Evolutionary conservation across 805 yeast species (phyloP).

Genomic region (Wickerhamiella parazyma): DNA sequence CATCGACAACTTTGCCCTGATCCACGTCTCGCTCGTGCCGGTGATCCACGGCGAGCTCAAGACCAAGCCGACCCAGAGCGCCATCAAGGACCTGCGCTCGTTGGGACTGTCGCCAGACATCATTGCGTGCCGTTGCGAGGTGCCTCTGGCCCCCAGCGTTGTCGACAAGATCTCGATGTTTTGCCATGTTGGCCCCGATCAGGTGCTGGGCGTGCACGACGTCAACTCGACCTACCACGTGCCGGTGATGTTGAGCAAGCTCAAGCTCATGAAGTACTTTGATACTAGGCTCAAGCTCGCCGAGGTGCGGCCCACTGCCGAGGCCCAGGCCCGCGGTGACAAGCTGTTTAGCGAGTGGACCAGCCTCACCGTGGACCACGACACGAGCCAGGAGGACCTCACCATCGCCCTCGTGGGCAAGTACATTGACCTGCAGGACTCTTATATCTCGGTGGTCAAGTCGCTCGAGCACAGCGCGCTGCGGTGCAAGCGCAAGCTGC

Average conservation of each 20-base stretch:
- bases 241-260: conserved; percentile 80
- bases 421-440: conserved; percentile 89
- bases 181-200: conserved; percentile 97
- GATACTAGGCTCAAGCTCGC: conserved; percentile 48
- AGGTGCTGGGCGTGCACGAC: conserved; percentile 93
- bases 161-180: conserved; percentile 95
- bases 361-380: conserved; percentile 62
- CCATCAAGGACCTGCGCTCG: conserved; percentile 90
- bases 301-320: conserved; percentile 33
- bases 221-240: conserved; percentile 96
- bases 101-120: conserved; percentile 90
- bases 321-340: conserved; percentile 52
- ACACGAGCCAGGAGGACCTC: conserved; percentile 71
- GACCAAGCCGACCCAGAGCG: conserved; percentile 99
- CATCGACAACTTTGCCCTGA: conserved; percentile 79
- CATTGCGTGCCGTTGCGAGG: conserved; percentile 95
- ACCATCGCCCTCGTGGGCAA: conserved; percentile 95
- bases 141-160: conserved; percentile 67
- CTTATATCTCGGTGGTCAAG: conserved; percentile 88
- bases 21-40: conserved; percentile 94
- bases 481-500: conserved; percentile 71
- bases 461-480: conserved; percentile 90
- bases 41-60: conserved; percentile 98
- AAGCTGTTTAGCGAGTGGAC: conserved; percentile 66
- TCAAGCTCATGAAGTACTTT: conserved; percentile 65